These are phyloP conservation scores for Trichoderma oligosporum DNA, from an alignment of 2,329 filamentous ascomycete species.

Conservation along the genomic window DNA sequence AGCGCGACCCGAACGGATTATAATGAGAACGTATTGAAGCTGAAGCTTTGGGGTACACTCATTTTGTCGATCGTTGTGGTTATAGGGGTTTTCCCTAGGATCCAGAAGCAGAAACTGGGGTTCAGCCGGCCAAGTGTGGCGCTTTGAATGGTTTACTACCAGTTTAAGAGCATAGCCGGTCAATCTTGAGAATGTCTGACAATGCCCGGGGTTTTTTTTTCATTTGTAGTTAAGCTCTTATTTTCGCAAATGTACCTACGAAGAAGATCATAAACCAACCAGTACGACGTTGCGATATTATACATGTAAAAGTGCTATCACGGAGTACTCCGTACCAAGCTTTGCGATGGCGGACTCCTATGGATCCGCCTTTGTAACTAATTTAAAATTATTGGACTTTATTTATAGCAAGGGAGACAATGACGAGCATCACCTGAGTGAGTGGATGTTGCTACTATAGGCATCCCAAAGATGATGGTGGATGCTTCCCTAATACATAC, in stretches of 20 bases:
- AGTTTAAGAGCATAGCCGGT: too few relatives aligned
- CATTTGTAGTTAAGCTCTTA: background rate
- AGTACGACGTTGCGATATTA: too few relatives aligned
- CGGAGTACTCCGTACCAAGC: background rate
- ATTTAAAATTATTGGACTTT: background rate
- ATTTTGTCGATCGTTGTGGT: slow-evolving; percentile 64
- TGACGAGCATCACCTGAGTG: background rate
- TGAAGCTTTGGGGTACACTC: slow-evolving; percentile 73
- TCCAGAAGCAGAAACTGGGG: slow-evolving; percentile 80
- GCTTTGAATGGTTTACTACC: background rate
- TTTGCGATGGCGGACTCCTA: background rate
- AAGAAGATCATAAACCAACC: background rate
- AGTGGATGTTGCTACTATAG: background rate
- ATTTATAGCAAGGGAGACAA: background rate
- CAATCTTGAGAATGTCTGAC: background rate
- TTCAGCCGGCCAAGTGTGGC: slow-evolving; percentile 23
- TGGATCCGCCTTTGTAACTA: background rate
- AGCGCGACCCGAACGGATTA: slow-evolving; percentile 75
- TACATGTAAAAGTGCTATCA: too few relatives aligned
- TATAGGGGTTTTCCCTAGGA: slow-evolving; percentile 69
- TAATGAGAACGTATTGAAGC: slow-evolving; percentile 62
- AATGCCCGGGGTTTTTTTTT: too few relatives aligned
- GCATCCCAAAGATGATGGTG: background rate
- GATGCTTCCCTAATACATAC: too few relatives aligned
- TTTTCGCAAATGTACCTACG: background rate